Base-by-base conservation (phyloP, 2,329 filamentous ascomycete genomes). In the Xylaria sp. region DNA sequence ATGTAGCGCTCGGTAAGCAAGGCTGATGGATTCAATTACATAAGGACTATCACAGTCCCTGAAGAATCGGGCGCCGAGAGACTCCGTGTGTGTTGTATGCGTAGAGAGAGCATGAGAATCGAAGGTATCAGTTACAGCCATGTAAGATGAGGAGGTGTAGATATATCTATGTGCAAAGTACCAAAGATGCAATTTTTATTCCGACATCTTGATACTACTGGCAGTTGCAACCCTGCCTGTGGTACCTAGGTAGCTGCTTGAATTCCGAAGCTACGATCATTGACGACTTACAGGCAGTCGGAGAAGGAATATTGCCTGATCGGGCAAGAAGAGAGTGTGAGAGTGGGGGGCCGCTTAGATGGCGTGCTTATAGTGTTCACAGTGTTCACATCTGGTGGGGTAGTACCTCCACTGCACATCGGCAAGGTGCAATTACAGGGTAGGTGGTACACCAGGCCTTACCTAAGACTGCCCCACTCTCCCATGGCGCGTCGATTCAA, bases 231-330 rank as follows among this genome's bases (percentile, higher is more conserved):
- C 28, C 28, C 2, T 28, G 23, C 8, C 9, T 20, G 5, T 32
- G 25, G n/a, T 18, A 50, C 7, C 39, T 41, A 46, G 44, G 54
- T 23, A 15, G 1, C 2, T 9, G 25, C 10, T 8, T 54, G 48
- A 65, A 60, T 52, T 65, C 63, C 55, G 55, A 60, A 46, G 32
- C 23, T 60, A n/a, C 4, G 3, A 46, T 34, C 18, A 8, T n/a
- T 8, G 20, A 20, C 3, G 23, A 20, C 10, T 13, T 34, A 5
- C 28, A n/a, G 18, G 15, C 28, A 46, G 2, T 46, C 51, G 20
- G 15, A 34, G 15, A 55, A 62, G 64, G 64, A 66, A 66, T 66
- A 66, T 57, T 66, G 64, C 64, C 64, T 56, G 25, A 66, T 66
- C 32, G 23, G 58, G 64, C 32, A 57, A 51, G 23, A 32, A 28